Base-by-base conservation (phyloP, 345 rosid genomes). In the Clausena lansium region DNA sequence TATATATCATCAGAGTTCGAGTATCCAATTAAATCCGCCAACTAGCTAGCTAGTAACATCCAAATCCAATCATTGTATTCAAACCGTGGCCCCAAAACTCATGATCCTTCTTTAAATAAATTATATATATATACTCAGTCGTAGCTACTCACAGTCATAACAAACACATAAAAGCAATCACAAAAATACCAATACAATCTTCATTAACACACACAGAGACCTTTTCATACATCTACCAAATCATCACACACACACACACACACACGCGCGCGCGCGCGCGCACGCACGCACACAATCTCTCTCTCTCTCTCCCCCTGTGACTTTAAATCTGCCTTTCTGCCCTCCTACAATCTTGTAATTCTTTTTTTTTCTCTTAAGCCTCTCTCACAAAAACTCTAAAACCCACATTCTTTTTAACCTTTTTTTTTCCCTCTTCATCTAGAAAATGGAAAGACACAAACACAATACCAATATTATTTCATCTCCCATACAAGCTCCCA, bases 401-500 rank as follows among this genome's bases (percentile, higher is more conserved):
- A 35, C 67, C 38, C 30, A 27, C 22, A 39, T 52, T 14, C 74
- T 27, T 59, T 59, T 11, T 17, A 4, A 25, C 1, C 10, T 36
- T 47, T 9, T 22, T 6, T 28, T 6, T 5, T 11, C 3, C n/a
- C 50, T 13, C 50, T 45, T 13, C 50, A 11, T 3, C 17, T 45
- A 45, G 50, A 45, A 45, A 30, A 82, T 77, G 84, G 84, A 82
- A 64, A 79, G 64, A 10, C 79, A 52, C 58, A 61, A 68, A 11
- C 70, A 74, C 78, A 63, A 57, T 15, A 27, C 67, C 79, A 6
- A 58, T 28, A 41, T 63, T 25, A 17, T 69, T 9, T 11, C 82
- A 5, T 32, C 82, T 36, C 74, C 85, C 15, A 20, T 85, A 1
- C 79, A 80, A 10, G 22, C 83, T 1, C 78, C 84, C 3, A 82